A percentile compares a stretch with the other conserved stretches of the same genome.
Evolutionary conservation across 2,329 filamentous ascomycete species (phyloP).

Genomic region (Polytolypa hystricis): DNA sequence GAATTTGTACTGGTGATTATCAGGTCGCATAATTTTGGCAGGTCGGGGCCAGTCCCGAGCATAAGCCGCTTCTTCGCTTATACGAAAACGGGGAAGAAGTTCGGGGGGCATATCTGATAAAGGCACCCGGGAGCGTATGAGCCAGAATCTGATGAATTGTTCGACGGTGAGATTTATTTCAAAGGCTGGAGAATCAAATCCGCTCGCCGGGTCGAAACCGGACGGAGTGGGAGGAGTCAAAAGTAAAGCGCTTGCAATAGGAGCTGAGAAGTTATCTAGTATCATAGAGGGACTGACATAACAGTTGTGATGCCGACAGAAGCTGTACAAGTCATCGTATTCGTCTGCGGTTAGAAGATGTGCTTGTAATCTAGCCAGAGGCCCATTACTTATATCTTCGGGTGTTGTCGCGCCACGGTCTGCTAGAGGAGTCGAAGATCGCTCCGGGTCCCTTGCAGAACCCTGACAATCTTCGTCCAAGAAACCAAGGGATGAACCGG

Average conservation of each 20-base stretch:
- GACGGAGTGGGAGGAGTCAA: conserved; percentile 8
- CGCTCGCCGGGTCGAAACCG: conserved; percentile 10
- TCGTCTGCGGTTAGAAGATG: no score
- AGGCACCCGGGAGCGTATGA: conserved; percentile 18
- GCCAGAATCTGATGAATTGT: conserved; percentile 33
- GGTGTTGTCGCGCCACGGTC: no score
- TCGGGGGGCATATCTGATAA: conserved; percentile 4
- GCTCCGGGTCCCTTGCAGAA: no score
- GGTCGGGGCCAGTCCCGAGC: conserved; percentile 27
- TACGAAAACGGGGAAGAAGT: conserved; percentile 8
- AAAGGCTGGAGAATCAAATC: conserved; percentile 18
- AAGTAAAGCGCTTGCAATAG: conserved; percentile 9
- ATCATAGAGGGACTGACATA: neutral
- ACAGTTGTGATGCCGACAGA: neutral
- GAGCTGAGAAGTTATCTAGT: neutral
- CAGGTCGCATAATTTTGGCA: conserved; percentile 22
- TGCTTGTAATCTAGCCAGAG: no score
- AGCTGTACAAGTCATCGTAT: no score
- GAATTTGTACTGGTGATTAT: conserved; percentile 16
- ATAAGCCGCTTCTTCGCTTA: conserved; percentile 21
- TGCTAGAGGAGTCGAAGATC: no score
- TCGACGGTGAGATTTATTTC: conserved; percentile 32
- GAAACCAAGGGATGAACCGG: no score
- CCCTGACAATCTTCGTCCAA: no score
- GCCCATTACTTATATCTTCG: no score